phyloP scores from a whole-genome alignment of 306 rosid genomes.

The Pyrus pyrifolia region DNA sequence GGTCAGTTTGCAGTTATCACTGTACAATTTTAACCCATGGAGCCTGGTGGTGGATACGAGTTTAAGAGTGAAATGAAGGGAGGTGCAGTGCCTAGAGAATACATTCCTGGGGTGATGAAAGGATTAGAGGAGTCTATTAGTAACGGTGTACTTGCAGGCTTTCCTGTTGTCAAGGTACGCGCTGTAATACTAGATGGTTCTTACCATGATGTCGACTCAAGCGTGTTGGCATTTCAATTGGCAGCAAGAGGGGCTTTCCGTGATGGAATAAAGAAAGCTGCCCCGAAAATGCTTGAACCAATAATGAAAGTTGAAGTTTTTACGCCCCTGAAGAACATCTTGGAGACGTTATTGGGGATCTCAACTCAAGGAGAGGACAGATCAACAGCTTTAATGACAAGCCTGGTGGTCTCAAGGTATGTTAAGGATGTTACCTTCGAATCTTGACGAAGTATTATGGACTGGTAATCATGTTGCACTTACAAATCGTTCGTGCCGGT shows the following conservation, averaged over 20 bases:
- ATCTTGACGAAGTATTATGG: no score
- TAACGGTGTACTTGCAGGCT: constrained; percentile 93
- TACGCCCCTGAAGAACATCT: constrained; percentile 96
- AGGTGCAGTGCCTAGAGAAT: constrained; percentile 87
- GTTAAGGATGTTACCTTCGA: background rate
- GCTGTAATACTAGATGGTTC: constrained; percentile 78
- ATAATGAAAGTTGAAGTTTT: constrained; percentile 93
- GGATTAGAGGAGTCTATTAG: constrained; percentile 96
- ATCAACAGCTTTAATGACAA: constrained; percentile 91
- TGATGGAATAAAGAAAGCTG: constrained; percentile 77
- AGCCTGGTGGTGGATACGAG: constrained; percentile 81
- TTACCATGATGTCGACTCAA: constrained; percentile 97
- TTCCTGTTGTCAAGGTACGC: constrained; percentile 80
- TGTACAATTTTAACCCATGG: constrained; percentile 85
- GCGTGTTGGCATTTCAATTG: constrained; percentile 91
- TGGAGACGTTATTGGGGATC: constrained; percentile 96
- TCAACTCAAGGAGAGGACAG: constrained; percentile 97
- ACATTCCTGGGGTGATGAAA: constrained; percentile 93
- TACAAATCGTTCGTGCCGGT: background rate
- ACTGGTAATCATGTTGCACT: background rate
- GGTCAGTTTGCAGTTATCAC: constrained; percentile 96
- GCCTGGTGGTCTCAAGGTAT: constrained; percentile 96
- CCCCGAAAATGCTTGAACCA: constrained; percentile 91
- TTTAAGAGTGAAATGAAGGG: constrained; percentile 98
- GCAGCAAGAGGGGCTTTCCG: constrained; percentile 97